Evolutionary conservation across 805 yeast species (phyloP), one percentile per base, ranked within the genome.

Genomic region (Monosporozyma siamensis): DNA sequence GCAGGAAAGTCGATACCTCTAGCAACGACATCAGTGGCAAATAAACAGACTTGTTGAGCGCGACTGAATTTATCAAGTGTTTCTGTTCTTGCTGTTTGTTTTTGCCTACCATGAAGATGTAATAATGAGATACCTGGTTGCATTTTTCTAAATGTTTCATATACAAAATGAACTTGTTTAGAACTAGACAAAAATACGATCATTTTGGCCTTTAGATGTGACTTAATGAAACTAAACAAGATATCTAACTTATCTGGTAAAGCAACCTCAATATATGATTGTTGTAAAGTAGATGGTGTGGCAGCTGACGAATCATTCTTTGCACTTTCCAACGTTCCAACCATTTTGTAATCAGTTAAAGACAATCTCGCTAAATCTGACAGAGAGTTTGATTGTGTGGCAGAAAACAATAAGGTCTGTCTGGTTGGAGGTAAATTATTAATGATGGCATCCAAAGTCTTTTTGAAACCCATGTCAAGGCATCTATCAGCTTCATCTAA

Each of bases 401-500:
- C 97, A 0, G 94, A 82, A 52, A 84, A 89, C 38, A 88, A 63
- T 39, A 88, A 59, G 0, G 96, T 87, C 58, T 89, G 96, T 58
- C 95, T 74, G 4, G 79, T 71, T 9, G 82, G 77, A 1, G 95
- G 94, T 46, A 88, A 66, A 58, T 82, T 86, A 38, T 76, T 74
- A 22, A 88, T 65, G 42, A 88, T 88, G 24, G 81, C 82, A 58
- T 89, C 95, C 47, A 88, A 64, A 35, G 92, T 82, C 52, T 76
- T 77, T 57, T 79, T 80, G 70, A 88, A 88, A 6, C 96, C 96
- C 95, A 89, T 85, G 63, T 88, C 97, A 53, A 88, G 67, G 54
- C 92, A 85, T 51, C 96, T 69, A 58, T 88, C 97, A 0, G 96
- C 96, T 62, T 88, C 97, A 61, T 88, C 97, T 41, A 88, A 63